These are phyloP conservation scores for Cordyceps militaris DNA, from an alignment of 2,329 filamentous ascomycete genomes.

Conservation along the genomic window DNA sequence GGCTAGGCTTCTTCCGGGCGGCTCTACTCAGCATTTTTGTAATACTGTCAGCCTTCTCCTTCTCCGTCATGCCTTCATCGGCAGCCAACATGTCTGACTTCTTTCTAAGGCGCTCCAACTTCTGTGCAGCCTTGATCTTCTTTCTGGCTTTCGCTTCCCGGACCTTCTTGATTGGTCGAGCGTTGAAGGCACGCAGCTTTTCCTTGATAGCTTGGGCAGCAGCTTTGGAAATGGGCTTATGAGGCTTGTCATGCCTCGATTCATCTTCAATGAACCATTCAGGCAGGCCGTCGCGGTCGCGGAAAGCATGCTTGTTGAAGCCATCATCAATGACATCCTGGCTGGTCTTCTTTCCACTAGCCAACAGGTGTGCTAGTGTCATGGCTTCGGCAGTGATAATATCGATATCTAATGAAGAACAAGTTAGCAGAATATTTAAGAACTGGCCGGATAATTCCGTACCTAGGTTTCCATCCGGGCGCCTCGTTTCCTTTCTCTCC, in stretches of 20 bases:
- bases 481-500: slow-evolving; percentile 59
- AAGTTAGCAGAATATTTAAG: slow-evolving; percentile 16
- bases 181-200: slow-evolving; percentile 86
- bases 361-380: slow-evolving; percentile 89
- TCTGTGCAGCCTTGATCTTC: slow-evolving; percentile 90
- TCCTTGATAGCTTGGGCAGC: slow-evolving; percentile 90
- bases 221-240: slow-evolving; percentile 86
- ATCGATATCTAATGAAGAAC: slow-evolving; percentile 63
- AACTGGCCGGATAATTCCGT: slow-evolving; percentile 20
- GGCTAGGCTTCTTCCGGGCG: slow-evolving; percentile 76
- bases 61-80: slow-evolving; percentile 89
- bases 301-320: slow-evolving; percentile 89
- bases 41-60: slow-evolving; percentile 87
- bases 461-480: slow-evolving; percentile 57
- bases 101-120: slow-evolving; percentile 90
- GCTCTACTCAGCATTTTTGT: slow-evolving; percentile 74
- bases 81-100: slow-evolving; percentile 87
- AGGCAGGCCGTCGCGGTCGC: slow-evolving; percentile 83
- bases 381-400: slow-evolving; percentile 99
- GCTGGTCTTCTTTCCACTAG: slow-evolving; percentile 73
- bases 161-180: slow-evolving; percentile 97
- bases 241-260: slow-evolving; percentile 68
- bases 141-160: slow-evolving; percentile 93
- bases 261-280: slow-evolving; percentile 99
- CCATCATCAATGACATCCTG: slow-evolving; percentile 80